phyloP scores from a whole-genome alignment of 169 alveolate genomes.

The Plasmodium falciparum region DNA sequence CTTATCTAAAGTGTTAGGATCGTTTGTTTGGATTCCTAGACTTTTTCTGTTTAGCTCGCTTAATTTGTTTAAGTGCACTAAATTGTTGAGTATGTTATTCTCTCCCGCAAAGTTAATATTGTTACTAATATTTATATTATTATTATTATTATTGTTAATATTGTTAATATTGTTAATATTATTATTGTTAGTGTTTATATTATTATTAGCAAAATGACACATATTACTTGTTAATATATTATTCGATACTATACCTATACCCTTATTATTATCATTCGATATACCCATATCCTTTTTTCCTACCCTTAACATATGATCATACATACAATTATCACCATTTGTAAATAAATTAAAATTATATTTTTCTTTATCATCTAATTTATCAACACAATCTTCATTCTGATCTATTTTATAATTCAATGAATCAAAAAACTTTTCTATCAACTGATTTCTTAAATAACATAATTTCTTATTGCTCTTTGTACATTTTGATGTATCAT shows the following conservation, averaged over 20 bases:
- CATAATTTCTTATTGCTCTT: slow-evolving; percentile 16
- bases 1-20: no score
- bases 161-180: not conserved
- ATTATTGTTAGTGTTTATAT: no score
- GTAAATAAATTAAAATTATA: not conserved
- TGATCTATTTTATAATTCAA: slow-evolving; percentile 9
- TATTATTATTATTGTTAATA: not conserved
- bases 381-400: not conserved
- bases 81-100: not conserved
- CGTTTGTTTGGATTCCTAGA: no score
- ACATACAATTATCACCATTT: no score
- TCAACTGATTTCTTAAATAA: slow-evolving; percentile 27
- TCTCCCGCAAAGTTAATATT: not conserved
- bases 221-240: no score
- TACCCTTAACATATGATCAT: no score
- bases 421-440: slow-evolving; percentile 35
- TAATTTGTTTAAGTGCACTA: no score
- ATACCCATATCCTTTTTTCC: no score
- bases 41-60: no score
- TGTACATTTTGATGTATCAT: not conserved
- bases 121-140: not conserved
- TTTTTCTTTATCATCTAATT: slow-evolving; percentile 9
- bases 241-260: no score
- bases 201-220: no score
- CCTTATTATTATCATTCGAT: no score